These are phyloP conservation scores for Xylaria bambusicola DNA, from an alignment of 495 filamentous ascomycete species.

Conservation along the genomic window DNA sequence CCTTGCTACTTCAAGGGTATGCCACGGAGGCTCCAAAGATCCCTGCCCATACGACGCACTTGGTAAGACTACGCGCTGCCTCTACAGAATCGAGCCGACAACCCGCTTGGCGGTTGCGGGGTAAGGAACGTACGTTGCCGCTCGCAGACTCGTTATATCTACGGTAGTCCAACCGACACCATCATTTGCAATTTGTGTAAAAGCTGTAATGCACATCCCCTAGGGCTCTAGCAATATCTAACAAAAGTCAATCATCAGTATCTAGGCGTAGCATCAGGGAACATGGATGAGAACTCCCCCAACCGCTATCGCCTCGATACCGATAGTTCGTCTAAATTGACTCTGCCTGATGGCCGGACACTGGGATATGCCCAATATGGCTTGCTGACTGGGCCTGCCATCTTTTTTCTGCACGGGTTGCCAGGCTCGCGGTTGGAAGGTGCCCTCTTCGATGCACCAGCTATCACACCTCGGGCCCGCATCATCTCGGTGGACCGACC, in stretches of 20 bases:
- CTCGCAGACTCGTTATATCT: background rate
- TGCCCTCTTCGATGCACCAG: conserved; percentile 27
- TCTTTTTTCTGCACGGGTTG: conserved; percentile 51
- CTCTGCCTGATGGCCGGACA: conserved; percentile 40
- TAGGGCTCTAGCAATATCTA: background rate
- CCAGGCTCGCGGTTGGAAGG: conserved; percentile 48
- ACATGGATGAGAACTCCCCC: conserved; percentile 9
- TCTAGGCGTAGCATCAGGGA: background rate
- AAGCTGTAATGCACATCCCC: too few species aligned
- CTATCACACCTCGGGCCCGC: conserved; percentile 33
- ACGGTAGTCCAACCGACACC: too few species aligned
- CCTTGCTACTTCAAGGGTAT: background rate
- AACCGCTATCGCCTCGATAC: conserved; percentile 15
- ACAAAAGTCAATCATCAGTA: background rate
- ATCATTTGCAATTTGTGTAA: too few species aligned
- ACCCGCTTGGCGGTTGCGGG: conserved; percentile 9
- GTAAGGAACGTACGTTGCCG: background rate
- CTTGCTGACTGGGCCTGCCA: conserved; percentile 20
- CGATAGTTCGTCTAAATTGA: background rate
- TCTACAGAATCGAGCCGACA: background rate
- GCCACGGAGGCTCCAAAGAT: conserved; percentile 7
- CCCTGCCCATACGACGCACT: too few species aligned
- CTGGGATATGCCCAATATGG: conserved; percentile 48
- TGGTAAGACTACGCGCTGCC: background rate
- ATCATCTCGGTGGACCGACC: conserved; percentile 47